Base-by-base conservation (phyloP, 176 grass and related monocot genomes). In the Phyllostachys edulis region DNA sequence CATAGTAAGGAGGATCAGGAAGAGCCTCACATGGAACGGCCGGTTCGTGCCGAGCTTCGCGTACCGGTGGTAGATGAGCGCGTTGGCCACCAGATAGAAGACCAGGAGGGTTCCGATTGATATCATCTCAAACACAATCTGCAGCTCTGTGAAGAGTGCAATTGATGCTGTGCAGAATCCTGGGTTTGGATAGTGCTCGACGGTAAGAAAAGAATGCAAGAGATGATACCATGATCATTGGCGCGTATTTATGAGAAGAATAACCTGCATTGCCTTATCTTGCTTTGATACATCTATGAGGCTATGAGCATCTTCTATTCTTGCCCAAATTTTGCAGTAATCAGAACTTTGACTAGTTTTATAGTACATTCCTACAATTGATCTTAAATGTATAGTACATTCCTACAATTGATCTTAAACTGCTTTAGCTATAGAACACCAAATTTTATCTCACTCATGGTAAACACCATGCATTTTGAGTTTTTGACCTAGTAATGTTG, bases 31-130 rank as follows among this genome's bases (percentile, higher is more conserved):
- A 86, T 32, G 89, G 60, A 77, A 51, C 0, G 89, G 80, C 34
- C 67, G 84, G n/a, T 62, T 86, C 8, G 63, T 38, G 23, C 91
- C 91, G 0, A 84, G 15, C 67, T 87, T 78, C 40, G 79, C 91
- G n/a, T 99, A 99, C 13, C 91, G 91, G 64, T 90, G 88, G 81
- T 96, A 99, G 79, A 99, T 87, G 41, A 96, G 82, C 1, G 96
- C 96, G 12, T 96, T 99, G 69, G 91, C 88, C 26, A 99, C 96
- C 84, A 99, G 84, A 88, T 99, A 99, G 68, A 99, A 99, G 70
- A 93, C 93, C 45, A 96, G 84, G 16, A 99, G 91, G 20, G 96
- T 99, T 79, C 93, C 93, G 56, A 99, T 99, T 39, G 93, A 94
- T 76, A 99, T 75, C 64, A 99, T 92, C 71, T 96, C 84, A 41